Base-by-base conservation (phyloP, 2,329 filamentous ascomycete species). In the Venturia pyrina region DNA sequence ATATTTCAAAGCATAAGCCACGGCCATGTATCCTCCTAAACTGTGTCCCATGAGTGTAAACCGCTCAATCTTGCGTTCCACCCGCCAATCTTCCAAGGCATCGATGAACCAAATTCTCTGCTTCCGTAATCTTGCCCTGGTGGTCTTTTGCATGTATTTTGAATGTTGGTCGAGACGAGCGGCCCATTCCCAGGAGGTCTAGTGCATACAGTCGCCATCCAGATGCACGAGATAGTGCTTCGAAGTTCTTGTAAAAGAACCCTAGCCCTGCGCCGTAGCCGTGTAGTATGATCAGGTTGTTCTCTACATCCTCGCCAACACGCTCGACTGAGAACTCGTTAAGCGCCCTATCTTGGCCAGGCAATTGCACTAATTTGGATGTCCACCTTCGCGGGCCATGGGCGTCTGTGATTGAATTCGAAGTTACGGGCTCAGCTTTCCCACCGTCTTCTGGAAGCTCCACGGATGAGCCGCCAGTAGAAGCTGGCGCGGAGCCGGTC, bases 231-330 rank as follows among this genome's bases (percentile, higher is more conserved):
- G 89, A 93, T 43, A 99, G 79, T 6, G 88, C 87, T 76, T 99
- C 95, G 68, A 96, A 96, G 75, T 99, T 99, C 78, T 95, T 93
- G 82, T 97, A 99, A 82, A 96, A 99, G 78, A 99, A 98, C 28
- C 93, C 95, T 0, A 99, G 83, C 0, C 95, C 95, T 1, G 95
- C 95, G 60, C 95, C 95, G 76, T 99, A 99, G 68, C 95, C 95
- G 74, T 99, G 95, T 5, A 99, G 80, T 86, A 99, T 96, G 57
- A 99, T 93, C 19, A 99, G 81, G 56, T 91, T 95, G 73, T 98
- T 88, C 60, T 96, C 88, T 0, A 86, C 85, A 5, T 87, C 78
- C 73, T 97, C 93, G 44, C 87, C 91, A 0, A 91, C 79, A 62
- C 93, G 84, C 78, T 96, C 91, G 1, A 99, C 86, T 0, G 90